A percentile compares a stretch with the other conserved stretches of the same genome.
Evolutionary conservation across 306 rosid genomes (phyloP).

Genomic region (Rosa lucieae): DNA sequence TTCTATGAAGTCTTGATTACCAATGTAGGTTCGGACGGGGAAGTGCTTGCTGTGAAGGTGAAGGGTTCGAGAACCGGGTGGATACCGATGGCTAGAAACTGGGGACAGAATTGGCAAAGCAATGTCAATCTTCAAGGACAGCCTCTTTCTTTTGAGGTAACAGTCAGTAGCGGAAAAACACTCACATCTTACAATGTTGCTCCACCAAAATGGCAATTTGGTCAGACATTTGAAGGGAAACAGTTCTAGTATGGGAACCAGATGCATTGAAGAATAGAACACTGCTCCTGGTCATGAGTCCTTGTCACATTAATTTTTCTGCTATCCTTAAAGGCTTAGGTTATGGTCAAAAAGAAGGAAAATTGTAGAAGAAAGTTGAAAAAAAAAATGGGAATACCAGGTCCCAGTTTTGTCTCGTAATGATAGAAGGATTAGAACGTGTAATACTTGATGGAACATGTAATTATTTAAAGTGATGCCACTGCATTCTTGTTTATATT

Average conservation of each 20-base stretch:
- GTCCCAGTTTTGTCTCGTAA: conserved; percentile 32
- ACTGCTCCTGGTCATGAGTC: conserved; percentile 28
- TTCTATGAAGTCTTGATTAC: conserved; percentile 76
- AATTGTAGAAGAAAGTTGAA: conserved; percentile 28
- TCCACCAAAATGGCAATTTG: conserved; percentile 70
- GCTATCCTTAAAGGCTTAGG: conserved; percentile 22
- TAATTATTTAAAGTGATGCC: conserved; percentile 20
- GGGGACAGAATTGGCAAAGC: conserved; percentile 96
- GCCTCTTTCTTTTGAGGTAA: conserved; percentile 93
- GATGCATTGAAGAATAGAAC: conserved; percentile 24
- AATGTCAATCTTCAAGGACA: conserved; percentile 71
- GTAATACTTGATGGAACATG: conserved; percentile 30
- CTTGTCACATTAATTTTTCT: conserved; percentile 11
- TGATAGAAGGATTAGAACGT: conserved; percentile 23
- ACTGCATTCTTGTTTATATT: neutral
- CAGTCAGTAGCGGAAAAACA: conserved; percentile 61
- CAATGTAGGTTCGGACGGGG: conserved; percentile 91
- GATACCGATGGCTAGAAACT: conserved; percentile 89
- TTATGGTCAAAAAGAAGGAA: conserved; percentile 24
- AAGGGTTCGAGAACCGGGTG: conserved; percentile 96
- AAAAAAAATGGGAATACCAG: conserved; percentile 20
- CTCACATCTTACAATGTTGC: conserved; percentile 85
- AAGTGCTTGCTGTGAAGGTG: conserved; percentile 84
- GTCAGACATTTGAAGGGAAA: conserved; percentile 91
- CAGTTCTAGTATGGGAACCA: conserved; percentile 51